Evolutionary conservation across 2,329 filamentous ascomycete genomes (phyloP).

Genomic region (Ceratocystis papillata): DNA sequence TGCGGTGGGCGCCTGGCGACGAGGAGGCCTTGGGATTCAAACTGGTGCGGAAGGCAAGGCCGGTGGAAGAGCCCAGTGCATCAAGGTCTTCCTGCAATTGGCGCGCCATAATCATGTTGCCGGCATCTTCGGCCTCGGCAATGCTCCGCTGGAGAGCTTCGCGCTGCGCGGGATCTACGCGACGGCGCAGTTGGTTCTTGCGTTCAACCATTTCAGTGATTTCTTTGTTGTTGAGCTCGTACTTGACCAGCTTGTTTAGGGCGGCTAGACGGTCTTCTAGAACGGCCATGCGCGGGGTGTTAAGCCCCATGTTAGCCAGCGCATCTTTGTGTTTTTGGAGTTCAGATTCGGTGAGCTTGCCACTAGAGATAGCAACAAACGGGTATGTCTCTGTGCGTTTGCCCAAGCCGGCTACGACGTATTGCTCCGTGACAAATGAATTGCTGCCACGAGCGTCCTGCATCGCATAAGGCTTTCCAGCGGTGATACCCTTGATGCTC

Average conservation of each 20-base stretch:
- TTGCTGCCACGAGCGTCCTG: constrained; percentile 56
- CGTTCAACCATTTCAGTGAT: constrained; percentile 67
- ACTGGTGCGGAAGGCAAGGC: constrained; percentile 58
- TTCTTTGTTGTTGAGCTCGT: constrained; percentile 72
- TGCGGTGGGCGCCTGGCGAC: constrained; percentile 38
- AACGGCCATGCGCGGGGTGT: constrained; percentile 58
- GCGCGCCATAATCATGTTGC: constrained; percentile 48
- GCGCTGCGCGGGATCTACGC: constrained; percentile 56
- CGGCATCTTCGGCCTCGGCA: constrained; percentile 53
- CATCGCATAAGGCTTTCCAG: constrained; percentile 74
- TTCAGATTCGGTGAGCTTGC: constrained; percentile 72
- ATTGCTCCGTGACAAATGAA: constrained; percentile 72
- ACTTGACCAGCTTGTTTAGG: constrained; percentile 68
- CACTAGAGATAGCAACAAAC: constrained; percentile 82
- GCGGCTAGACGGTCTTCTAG: constrained; percentile 64
- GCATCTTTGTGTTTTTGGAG: constrained; percentile 65
- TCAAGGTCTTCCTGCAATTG: constrained; percentile 51
- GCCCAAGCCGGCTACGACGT: constrained; percentile 70
- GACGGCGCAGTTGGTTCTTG: constrained; percentile 55
- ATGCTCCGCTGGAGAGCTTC: constrained; percentile 55
- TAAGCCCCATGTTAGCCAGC: constrained; percentile 16
- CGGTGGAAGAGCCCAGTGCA: constrained; percentile 52
- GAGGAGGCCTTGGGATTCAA: constrained; percentile 43
- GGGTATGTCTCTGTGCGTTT: constrained; percentile 76
- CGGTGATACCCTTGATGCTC: constrained; percentile 53